These are phyloP conservation scores for Ustilago lituana DNA, from an alignment of 1,284 basidiomycete genomes.

Conservation along the genomic window DNA sequence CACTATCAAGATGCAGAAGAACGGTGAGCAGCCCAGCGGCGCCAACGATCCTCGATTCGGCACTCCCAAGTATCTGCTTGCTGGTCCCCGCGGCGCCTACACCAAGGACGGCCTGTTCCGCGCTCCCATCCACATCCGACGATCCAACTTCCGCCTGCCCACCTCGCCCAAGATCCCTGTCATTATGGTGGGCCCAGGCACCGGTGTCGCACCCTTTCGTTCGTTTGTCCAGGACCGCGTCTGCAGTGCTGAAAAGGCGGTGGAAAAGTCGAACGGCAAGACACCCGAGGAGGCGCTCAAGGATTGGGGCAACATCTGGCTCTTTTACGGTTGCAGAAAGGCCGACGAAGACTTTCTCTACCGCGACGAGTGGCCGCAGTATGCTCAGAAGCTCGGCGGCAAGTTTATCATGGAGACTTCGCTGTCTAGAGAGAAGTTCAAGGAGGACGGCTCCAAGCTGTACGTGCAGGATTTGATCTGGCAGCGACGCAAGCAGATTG, in stretches of 20 bases:
- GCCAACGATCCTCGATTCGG: conserved; percentile 62
- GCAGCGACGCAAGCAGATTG: conserved; percentile 72
- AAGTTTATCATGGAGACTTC: conserved; percentile 89
- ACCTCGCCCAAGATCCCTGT: conserved; percentile 97
- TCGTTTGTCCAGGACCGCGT: conserved; percentile 98
- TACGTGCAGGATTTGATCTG: conserved; percentile 85
- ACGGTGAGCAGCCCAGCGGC: conserved; percentile 65
- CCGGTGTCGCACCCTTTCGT: conserved; percentile 97
- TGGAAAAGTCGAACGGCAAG: conserved; percentile 82
- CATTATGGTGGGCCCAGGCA: conserved; percentile 98
- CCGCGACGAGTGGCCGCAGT: conserved; percentile 91
- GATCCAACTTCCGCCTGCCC: conserved; percentile 94
- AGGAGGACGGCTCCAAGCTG: conserved; percentile 89
- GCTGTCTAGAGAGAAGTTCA: conserved; percentile 81
- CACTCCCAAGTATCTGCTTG: conserved; percentile 81
- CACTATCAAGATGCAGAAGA: conserved; percentile 75
- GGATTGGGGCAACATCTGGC: conserved; percentile 92
- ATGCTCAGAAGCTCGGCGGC: conserved; percentile 83
- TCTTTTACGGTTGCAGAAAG: conserved; percentile 95
- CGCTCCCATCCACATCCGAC: conserved; percentile 90
- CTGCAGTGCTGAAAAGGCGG: conserved; percentile 88
- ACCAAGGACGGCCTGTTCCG: conserved; percentile 75
- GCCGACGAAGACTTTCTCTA: conserved; percentile 91
- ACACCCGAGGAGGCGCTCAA: conserved; percentile 87
- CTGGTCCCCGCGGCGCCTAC: conserved; percentile 88